These are phyloP conservation scores for Backusella sp. DNA, from an alignment of 192 early-diverging fungal species.

Conservation along the genomic window DNA sequence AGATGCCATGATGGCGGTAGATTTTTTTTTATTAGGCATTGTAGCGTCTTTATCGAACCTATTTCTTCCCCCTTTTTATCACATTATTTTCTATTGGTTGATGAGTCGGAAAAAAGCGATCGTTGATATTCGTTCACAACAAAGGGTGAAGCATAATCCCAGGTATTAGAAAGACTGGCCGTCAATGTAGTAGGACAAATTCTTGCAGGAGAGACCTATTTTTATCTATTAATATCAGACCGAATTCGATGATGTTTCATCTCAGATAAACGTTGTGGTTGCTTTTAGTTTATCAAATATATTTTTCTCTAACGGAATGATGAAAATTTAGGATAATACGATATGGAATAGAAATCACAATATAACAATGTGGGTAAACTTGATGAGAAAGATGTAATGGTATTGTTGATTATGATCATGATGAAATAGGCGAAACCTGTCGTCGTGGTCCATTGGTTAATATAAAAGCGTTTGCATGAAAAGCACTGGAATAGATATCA, in stretches of 20 bases:
- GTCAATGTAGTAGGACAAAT: constrained; percentile 2
- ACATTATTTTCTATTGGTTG: background rate
- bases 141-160: background rate
- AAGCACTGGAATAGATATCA: background rate
- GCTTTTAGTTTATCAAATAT: background rate
- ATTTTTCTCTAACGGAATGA: background rate
- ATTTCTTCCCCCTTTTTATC: background rate
- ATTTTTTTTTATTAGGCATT: background rate
- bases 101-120: background rate
- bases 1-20: background rate
- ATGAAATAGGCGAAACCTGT: background rate
- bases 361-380: background rate
- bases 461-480: background rate
- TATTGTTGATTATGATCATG: background rate
- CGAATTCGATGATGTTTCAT: background rate
- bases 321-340: background rate
- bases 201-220: background rate
- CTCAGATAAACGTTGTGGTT: background rate
- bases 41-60: background rate
- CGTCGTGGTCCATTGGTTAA: background rate
- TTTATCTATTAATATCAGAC: background rate
- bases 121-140: background rate
- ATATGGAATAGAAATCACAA: background rate
- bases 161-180: background rate
- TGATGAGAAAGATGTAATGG: background rate